phyloP scores from a whole-genome alignment of 177 flowering plant genomes.

The Tripterygium wilfordii region DNA sequence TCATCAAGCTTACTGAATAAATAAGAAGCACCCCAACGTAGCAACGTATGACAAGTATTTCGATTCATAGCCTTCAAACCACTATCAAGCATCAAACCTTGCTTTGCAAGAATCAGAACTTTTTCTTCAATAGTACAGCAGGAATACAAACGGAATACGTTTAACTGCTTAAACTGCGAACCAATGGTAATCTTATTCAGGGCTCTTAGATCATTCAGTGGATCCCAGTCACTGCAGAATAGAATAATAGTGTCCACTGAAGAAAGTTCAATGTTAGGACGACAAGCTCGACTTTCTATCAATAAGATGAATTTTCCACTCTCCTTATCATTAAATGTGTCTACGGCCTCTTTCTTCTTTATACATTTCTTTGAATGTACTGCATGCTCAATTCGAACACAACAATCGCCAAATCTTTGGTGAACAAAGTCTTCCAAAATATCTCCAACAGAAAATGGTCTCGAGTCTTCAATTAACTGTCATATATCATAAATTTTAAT shows the following conservation, averaged over 20 bases:
- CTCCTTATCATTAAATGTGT: slow-evolving; percentile 54
- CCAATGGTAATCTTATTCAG: slow-evolving; percentile 50
- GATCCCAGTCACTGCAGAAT: slow-evolving; percentile 69
- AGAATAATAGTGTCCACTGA: slow-evolving; percentile 57
- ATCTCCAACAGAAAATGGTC: slow-evolving; percentile 32
- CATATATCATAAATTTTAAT: slow-evolving; percentile 2
- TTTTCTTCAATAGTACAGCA: slow-evolving; percentile 65
- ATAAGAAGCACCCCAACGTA: slow-evolving; percentile 59
- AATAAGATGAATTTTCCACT: slow-evolving; percentile 57
- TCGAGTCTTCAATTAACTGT: slow-evolving; percentile 51
- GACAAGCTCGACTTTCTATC: slow-evolving; percentile 71
- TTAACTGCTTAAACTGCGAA: slow-evolving; percentile 40
- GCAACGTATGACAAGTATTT: slow-evolving; percentile 35
- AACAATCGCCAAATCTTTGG: slow-evolving; percentile 65
- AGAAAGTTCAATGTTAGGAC: slow-evolving; percentile 52
- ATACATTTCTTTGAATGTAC: slow-evolving; percentile 8
- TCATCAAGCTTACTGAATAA: slow-evolving; percentile 48
- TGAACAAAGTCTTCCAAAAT: slow-evolving; percentile 65
- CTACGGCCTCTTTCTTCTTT: slow-evolving; percentile 51
- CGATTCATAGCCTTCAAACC: slow-evolving; percentile 27
- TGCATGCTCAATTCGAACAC: slow-evolving; percentile 55
- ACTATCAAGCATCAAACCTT: slow-evolving; percentile 31
- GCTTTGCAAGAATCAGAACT: slow-evolving; percentile 42
- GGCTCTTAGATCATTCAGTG: slow-evolving; percentile 52
- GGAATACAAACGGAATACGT: slow-evolving; percentile 60